These are phyloP conservation scores for Stipa capillata DNA, from an alignment of 176 grass and related monocot species.

Conservation along the genomic window DNA sequence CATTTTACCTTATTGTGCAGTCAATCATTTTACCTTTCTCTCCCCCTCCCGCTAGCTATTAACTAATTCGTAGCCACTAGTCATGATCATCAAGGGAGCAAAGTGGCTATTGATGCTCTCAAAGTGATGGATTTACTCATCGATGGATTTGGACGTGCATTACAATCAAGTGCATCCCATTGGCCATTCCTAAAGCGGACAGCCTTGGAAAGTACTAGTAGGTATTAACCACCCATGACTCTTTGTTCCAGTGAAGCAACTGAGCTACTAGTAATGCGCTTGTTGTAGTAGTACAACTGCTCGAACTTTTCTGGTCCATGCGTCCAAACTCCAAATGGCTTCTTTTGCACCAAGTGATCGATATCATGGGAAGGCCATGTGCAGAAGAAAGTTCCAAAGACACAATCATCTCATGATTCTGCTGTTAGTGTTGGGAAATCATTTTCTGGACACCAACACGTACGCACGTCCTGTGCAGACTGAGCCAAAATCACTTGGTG, in stretches of 20 bases:
- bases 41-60: neutral
- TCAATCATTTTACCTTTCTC: neutral
- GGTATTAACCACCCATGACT: neutral
- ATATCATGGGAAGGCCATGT: neutral
- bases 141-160: neutral
- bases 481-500: neutral
- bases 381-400: constrained; percentile 8
- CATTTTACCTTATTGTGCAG: neutral
- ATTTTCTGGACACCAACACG: neutral
- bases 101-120: neutral
- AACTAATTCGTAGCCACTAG: neutral
- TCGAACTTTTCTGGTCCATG: neutral
- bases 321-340: neutral
- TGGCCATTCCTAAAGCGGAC: neutral
- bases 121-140: neutral
- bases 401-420: neutral
- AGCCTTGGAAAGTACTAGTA: neutral
- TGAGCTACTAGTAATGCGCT: neutral
- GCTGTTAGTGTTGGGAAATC: neutral
- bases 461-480: neutral
- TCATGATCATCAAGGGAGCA: neutral
- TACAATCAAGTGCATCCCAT: neutral
- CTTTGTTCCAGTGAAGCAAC: constrained; percentile 5
- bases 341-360: neutral
- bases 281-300: neutral